Evolutionary conservation across 257 asterid genomes (phyloP).

Genomic region (Nicotiana otophora): DNA sequence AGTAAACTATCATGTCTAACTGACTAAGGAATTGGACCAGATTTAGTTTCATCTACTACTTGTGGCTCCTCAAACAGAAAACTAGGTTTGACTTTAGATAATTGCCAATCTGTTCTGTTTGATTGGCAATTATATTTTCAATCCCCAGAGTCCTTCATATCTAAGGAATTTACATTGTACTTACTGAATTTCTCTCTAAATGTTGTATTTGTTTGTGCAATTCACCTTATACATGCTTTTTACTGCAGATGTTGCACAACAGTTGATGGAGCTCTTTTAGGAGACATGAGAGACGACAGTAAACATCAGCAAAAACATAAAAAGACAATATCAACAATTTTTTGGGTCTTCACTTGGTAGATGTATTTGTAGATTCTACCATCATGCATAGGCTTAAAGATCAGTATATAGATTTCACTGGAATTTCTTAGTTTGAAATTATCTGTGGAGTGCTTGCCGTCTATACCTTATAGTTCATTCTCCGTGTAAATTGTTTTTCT

Average conservation of each 20-base stretch:
- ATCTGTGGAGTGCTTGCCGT: not conserved
- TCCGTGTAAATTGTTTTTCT: not conserved
- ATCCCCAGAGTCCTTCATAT: not conserved
- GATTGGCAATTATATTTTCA: not conserved
- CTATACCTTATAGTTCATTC: not conserved
- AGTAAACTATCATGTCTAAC: not conserved
- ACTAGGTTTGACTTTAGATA: not conserved
- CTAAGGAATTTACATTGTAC: not conserved
- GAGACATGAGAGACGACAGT: not conserved
- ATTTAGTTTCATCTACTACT: not conserved
- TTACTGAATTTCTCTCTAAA: not conserved
- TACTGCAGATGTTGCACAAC: constrained; percentile 63
- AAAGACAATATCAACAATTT: not conserved
- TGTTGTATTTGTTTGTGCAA: not conserved
- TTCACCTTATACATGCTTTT: not conserved
- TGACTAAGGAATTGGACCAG: not conserved
- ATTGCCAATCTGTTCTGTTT: not conserved
- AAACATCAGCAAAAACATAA: not conserved
- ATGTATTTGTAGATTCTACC: constrained; percentile 11
- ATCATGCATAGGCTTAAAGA: not conserved
- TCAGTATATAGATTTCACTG: not conserved
- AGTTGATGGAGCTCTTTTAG: constrained; percentile 77
- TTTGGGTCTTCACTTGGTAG: not conserved
- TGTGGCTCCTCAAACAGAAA: not conserved
- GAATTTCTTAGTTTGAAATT: not conserved